Evolutionary conservation across 2,329 filamentous ascomycete species (phyloP).

Genomic region (Colletotrichum sp.): DNA sequence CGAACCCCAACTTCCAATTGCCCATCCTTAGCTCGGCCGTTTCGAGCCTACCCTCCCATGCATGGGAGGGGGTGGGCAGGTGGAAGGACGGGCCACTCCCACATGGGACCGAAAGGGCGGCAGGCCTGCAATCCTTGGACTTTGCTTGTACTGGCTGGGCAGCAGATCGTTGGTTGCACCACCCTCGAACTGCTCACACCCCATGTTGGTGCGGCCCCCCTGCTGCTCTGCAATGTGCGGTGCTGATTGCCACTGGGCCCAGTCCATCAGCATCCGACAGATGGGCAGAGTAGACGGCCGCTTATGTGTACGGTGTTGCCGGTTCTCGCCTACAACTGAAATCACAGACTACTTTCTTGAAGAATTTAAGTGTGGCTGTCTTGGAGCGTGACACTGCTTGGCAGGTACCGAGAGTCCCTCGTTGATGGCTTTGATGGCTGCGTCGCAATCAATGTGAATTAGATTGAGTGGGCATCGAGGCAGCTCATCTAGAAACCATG

Average conservation of each 20-base stretch:
- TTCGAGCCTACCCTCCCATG: background rate
- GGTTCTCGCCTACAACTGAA: background rate
- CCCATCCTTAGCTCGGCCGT: background rate
- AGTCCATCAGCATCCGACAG: background rate
- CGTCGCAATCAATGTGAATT: slow-evolving; percentile 1
- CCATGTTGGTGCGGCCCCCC: background rate
- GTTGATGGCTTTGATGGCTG: background rate
- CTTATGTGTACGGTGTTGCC: background rate
- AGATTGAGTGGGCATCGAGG: background rate
- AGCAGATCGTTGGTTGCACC: slow-evolving; percentile 13
- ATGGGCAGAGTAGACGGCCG: background rate
- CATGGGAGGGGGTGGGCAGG: slow-evolving; percentile 7
- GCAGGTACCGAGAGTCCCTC: background rate
- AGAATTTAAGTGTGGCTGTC: background rate
- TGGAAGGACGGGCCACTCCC: slow-evolving; percentile 5
- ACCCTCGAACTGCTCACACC: background rate
- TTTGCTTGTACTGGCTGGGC: slow-evolving; percentile 9
- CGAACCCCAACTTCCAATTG: slow-evolving; percentile 3
- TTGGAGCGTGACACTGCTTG: background rate
- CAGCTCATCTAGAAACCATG: background rate
- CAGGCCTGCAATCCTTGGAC: background rate
- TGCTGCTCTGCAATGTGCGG: background rate
- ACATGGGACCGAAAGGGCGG: slow-evolving; percentile 16
- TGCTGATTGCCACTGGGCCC: background rate
- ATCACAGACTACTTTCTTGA: background rate